phyloP scores from a whole-genome alignment of 75 land plant species.

The Cryptomeria japonica region DNA sequence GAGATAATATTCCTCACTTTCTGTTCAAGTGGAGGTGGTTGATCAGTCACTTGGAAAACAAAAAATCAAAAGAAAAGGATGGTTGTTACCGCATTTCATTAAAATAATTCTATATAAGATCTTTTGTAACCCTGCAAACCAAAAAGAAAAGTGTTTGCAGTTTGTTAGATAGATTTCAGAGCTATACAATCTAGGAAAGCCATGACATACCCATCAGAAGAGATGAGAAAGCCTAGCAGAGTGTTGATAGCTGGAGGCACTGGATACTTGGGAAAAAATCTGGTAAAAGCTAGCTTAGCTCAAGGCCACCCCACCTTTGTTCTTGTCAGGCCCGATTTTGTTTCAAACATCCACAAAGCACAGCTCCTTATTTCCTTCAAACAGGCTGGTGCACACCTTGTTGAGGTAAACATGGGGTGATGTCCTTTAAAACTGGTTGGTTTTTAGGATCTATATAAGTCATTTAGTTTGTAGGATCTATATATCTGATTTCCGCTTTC shows the following conservation, averaged over 20 bases:
- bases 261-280: slow-evolving; percentile 57
- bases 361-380: slow-evolving; percentile 53
- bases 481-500: too few species aligned
- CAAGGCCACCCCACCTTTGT: slow-evolving; percentile 53
- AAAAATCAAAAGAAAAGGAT: neutral
- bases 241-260: slow-evolving; percentile 66
- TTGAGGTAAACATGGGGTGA: slow-evolving; percentile 12
- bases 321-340: slow-evolving; percentile 42
- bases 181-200: neutral
- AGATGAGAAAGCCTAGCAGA: slow-evolving; percentile 40
- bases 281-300: slow-evolving; percentile 53
- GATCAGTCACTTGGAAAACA: neutral
- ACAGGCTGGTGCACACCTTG: slow-evolving; percentile 44
- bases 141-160: neutral
- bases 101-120: neutral
- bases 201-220: neutral
- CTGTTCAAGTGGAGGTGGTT: neutral
- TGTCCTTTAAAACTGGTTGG: neutral
- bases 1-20: neutral
- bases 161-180: neutral
- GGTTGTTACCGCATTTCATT: neutral
- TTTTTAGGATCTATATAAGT: neutral
- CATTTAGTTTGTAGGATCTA: neutral
- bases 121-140: neutral
- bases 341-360: slow-evolving; percentile 49